Evolutionary conservation across 495 filamentous ascomycete species (phyloP), one percentile per base, ranked within the genome.

Genomic region (Amorphotheca resinae): DNA sequence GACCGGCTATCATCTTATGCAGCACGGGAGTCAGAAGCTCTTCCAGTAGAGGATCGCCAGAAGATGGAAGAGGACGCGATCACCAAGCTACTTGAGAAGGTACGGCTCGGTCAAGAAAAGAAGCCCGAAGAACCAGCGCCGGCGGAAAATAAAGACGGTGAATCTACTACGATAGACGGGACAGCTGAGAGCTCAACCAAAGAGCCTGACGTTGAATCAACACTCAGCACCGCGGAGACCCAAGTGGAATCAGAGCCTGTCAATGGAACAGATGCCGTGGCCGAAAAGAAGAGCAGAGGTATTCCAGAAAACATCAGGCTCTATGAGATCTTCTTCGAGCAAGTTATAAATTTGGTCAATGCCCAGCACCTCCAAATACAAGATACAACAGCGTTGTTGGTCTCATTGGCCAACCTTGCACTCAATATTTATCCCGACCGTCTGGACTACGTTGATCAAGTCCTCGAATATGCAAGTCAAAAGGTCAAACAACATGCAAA

Each of bases 301-400:
- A 82, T 91, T 52, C 85, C 89, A 2, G 73, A 81, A 34, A 79
- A 87, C 59, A 75, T 94, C 39, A 89, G 82, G 60, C 74, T 98
- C 8, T 98, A 95, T 62, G 87, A 95, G 62, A 87, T 96, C 33
- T 98, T 98, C 65, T 93, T 95, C 57, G 84, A 93, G 35, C 91
- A 98, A 56, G 93, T 96, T 40, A 80, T 87, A 48, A 87, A 86
- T 54, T 70, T 98, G 33, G 87, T 96, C 49, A 85, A 84, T 60
- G 80, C 81, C 14, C 87, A 95, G 54, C 79, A 84, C 49, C 68
- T 98, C 43, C 80, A 87, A 3, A 94, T 98, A 41, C 86, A 93
- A 59, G 91, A 98, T 60, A 94, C 83, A 16, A 91, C 89, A 50
- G 91, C 87, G 9, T 66, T 96, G 22, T 69, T 95, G 26, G 88